Evolutionary conservation across 192 early-diverging fungal genomes (phyloP).

Genomic region (Backusella sp.): DNA sequence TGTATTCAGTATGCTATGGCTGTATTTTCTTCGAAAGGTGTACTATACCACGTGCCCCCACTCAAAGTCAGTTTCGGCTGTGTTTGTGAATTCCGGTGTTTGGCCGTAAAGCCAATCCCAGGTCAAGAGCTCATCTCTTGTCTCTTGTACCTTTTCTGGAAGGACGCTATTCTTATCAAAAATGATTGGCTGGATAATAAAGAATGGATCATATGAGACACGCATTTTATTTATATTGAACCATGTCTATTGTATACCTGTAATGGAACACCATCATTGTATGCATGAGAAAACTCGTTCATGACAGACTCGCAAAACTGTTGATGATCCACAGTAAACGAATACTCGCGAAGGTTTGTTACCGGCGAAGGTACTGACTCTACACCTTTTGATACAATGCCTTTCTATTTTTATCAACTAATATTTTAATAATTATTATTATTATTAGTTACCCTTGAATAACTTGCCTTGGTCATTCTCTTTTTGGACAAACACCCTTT

Average conservation of each 20-base stretch:
- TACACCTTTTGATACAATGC: slow-evolving; percentile 83
- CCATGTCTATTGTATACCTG: slow-evolving; percentile 7
- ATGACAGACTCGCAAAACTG: slow-evolving; percentile 77
- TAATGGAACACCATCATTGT: slow-evolving; percentile 38
- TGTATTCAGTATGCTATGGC: neutral
- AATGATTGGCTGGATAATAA: slow-evolving; percentile 22
- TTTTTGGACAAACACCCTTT: slow-evolving; percentile 34
- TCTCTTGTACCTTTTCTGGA: slow-evolving; percentile 26
- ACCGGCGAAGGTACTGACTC: slow-evolving; percentile 88
- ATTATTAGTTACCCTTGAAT: neutral
- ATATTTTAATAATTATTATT: neutral
- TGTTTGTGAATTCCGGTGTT: slow-evolving; percentile 84
- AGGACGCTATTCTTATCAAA: slow-evolving; percentile 23
- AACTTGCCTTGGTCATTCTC: slow-evolving; percentile 22
- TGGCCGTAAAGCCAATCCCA: slow-evolving; percentile 94
- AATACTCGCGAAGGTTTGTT: slow-evolving; percentile 76
- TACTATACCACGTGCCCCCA: slow-evolving; percentile 58
- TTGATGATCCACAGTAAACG: slow-evolving; percentile 78
- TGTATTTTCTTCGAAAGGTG: neutral
- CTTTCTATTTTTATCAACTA: slow-evolving; percentile 35
- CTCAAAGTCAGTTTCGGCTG: slow-evolving; percentile 44
- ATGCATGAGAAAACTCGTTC: slow-evolving; percentile 65
- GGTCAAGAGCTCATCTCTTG: slow-evolving; percentile 46
- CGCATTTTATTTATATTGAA: neutral
- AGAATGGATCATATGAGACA: neutral